Evolutionary conservation across 176 grass and related monocot genomes (phyloP).

Genomic region (Bonia amplexicaulis): DNA sequence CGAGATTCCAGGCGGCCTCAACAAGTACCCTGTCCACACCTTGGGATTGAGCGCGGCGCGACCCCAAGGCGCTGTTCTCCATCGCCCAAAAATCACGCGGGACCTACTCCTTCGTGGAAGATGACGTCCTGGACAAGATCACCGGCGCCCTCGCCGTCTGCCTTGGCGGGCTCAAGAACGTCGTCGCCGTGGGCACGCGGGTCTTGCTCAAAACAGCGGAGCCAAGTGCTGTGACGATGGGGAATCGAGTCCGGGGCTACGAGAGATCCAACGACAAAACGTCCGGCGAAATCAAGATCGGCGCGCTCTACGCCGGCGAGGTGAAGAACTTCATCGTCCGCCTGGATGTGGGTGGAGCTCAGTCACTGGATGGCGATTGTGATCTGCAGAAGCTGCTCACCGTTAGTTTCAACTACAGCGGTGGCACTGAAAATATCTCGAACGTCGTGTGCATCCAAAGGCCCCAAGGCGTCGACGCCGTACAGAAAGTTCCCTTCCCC

Average conservation of each 20-base stretch:
- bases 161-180: neutral
- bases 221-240: neutral
- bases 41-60: neutral
- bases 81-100: neutral
- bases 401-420: neutral
- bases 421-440: no score
- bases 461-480: neutral
- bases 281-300: neutral
- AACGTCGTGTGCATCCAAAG: neutral
- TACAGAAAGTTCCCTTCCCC: neutral
- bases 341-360: neutral
- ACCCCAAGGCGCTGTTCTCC: neutral
- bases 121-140: neutral
- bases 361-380: neutral
- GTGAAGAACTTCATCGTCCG: neutral
- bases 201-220: neutral
- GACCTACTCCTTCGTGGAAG: slow-evolving; percentile 16
- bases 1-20: no score
- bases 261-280: no score
- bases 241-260: neutral
- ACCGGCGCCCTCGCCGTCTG: neutral
- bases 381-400: neutral
- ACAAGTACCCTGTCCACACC: neutral
- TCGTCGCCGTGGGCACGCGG: neutral
- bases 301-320: neutral